Conservation (phyloP, 1,284 basidiomycete species). For the Ceratobasidium sp. region DNA sequence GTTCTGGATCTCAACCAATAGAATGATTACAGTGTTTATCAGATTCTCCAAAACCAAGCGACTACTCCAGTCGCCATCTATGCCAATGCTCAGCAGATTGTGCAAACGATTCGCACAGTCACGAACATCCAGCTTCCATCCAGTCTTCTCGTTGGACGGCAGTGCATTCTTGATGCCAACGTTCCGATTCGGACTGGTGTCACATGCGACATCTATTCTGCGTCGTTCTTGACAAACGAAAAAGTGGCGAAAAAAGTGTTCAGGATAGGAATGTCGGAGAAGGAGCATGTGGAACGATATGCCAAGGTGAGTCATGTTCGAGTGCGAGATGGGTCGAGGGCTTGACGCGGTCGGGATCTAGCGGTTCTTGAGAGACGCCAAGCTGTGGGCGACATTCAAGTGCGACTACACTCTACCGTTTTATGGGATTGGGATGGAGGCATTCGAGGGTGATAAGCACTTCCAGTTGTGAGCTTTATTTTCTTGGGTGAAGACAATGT, state of each 20-base stretch:
- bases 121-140: constrained; percentile 29
- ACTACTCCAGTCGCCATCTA: background rate
- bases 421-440: constrained; percentile 35
- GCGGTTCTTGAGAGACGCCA: constrained; percentile 26
- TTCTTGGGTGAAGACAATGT: background rate
- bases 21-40: background rate
- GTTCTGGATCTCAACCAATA: background rate
- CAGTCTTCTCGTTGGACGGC: constrained; percentile 16
- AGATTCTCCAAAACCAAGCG: constrained; percentile 14
- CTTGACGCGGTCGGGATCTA: background rate
- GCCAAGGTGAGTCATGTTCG: background rate
- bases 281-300: constrained; percentile 13
- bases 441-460: constrained; percentile 13
- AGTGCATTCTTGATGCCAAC: constrained; percentile 17
- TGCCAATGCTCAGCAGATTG: constrained; percentile 12
- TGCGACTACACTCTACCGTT: constrained; percentile 29
- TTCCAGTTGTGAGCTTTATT: constrained; percentile 26
- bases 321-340: background rate
- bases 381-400: constrained; percentile 14
- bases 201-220: constrained; percentile 21
- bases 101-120: constrained; percentile 24
- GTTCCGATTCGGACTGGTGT: constrained; percentile 10
- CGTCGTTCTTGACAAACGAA: constrained; percentile 21
- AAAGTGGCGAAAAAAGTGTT: constrained; percentile 38
- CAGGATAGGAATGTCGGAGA: constrained; percentile 28